Percentiles rank a stretch among this genome's conserved stretches.
Evolutionary conservation across 2,329 filamentous ascomycete species (phyloP).

Genomic region (Drechslerella coelobrocha): DNA sequence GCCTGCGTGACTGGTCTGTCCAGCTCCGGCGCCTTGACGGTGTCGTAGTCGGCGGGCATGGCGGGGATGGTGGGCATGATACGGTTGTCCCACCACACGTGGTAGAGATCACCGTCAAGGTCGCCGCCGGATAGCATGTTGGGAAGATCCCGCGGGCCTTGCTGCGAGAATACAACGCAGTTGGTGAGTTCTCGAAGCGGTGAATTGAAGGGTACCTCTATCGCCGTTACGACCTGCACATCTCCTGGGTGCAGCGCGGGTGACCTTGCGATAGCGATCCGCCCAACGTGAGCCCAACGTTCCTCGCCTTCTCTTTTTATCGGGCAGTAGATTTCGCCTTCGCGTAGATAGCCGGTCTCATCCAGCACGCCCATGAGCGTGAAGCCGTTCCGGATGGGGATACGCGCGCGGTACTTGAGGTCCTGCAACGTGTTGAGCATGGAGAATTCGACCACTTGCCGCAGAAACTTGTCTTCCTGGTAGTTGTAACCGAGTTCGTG

Average conservation of each 20-base stretch:
- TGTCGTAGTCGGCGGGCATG: conserved; percentile 73
- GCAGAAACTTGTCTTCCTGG: conserved; percentile 71
- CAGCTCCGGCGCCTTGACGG: conserved; percentile 66
- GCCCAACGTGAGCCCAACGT: conserved; percentile 56
- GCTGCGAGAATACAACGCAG: conserved; percentile 78
- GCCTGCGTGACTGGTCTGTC: conserved; percentile 65
- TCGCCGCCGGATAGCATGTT: conserved; percentile 82
- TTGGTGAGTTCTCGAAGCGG: conserved; percentile 71
- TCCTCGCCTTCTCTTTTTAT: conserved; percentile 60
- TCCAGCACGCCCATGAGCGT: conserved; percentile 85
- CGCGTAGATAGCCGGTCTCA: conserved; percentile 72
- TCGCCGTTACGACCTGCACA: conserved; percentile 70
- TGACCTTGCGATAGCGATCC: conserved; percentile 74
- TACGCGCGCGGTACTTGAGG: conserved; percentile 79
- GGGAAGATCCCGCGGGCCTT: conserved; percentile 74
- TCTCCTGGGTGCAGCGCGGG: conserved; percentile 84
- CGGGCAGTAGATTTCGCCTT: conserved; percentile 73
- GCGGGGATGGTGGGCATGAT: conserved; percentile 62
- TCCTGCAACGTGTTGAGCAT: conserved; percentile 74
- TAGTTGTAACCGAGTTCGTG: conserved; percentile 69
- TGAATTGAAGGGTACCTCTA: conserved; percentile 68
- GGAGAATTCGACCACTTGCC: conserved; percentile 72
- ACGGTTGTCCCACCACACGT: conserved; percentile 74
- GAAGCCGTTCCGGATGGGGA: conserved; percentile 72
- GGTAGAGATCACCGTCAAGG: conserved; percentile 81